phyloP scores from a whole-genome alignment of 257 asterid species.

The Solanum sitiens region DNA sequence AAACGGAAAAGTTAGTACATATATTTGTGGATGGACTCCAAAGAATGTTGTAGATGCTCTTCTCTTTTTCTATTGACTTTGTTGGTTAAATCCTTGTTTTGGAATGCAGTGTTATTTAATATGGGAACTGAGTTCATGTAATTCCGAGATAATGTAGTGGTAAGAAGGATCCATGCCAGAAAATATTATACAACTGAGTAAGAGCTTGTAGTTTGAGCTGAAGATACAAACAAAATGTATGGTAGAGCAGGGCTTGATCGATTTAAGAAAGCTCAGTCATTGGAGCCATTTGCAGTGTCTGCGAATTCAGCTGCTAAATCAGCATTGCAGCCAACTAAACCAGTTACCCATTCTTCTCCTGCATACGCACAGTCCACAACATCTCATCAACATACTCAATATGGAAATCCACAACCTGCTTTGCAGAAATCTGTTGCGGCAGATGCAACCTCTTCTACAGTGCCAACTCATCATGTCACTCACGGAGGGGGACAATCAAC shows the following conservation, averaged over 20 bases:
- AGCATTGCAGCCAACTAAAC: slow-evolving; percentile 10
- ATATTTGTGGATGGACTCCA: background rate
- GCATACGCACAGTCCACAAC: slow-evolving; percentile 29
- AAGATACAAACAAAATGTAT: slow-evolving; percentile 35
- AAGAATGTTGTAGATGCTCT: background rate
- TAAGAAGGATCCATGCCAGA: background rate
- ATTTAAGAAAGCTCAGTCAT: slow-evolving; percentile 80
- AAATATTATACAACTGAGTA: background rate
- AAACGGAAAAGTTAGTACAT: background rate
- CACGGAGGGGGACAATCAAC: slow-evolving; percentile 92
- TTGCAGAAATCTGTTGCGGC: slow-evolving; percentile 22
- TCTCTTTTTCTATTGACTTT: background rate
- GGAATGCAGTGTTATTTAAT: background rate
- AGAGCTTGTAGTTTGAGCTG: background rate
- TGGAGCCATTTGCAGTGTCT: slow-evolving; percentile 75
- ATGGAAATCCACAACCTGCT: slow-evolving; percentile 22
- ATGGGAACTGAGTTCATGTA: background rate
- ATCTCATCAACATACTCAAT: slow-evolving; percentile 28
- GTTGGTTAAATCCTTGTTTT: background rate
- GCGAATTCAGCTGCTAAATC: slow-evolving; percentile 32
- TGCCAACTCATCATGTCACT: slow-evolving; percentile 47
- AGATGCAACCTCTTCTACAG: slow-evolving; percentile 24
- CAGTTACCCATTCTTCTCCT: slow-evolving; percentile 15
- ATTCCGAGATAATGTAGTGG: background rate
- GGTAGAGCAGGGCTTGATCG: slow-evolving; percentile 91